Percentiles rank a stretch among this genome's conserved stretches.
Evolutionary conservation across 1,139 yeast species (phyloP).

Genomic region (Lodderomyces metapsilosis): DNA sequence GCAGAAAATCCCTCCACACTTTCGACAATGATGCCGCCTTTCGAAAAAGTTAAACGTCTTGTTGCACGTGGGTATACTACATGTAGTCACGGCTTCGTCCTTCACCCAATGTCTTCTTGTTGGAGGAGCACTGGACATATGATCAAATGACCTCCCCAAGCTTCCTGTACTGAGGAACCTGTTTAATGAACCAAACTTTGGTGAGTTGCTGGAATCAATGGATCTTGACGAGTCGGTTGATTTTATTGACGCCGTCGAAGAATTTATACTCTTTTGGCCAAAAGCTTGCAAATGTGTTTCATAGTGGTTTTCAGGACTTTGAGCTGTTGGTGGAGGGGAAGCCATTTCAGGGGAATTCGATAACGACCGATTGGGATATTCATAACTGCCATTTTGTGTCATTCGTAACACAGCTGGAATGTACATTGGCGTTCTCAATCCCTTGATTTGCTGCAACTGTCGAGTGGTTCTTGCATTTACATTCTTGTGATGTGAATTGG

Average conservation of each 20-base stretch:
- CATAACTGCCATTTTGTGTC: slow-evolving; percentile 19
- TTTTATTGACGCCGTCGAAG: slow-evolving; percentile 29
- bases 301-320: slow-evolving; percentile 11
- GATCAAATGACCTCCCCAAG: slow-evolving; percentile 25
- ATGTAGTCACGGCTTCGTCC: slow-evolving; percentile 60
- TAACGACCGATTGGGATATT: slow-evolving; percentile 13
- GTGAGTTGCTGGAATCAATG: slow-evolving; percentile 26
- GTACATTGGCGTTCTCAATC: slow-evolving; percentile 81
- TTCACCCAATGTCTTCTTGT: slow-evolving; percentile 77
- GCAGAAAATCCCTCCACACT: slow-evolving; percentile 91
- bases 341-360: slow-evolving; percentile 63
- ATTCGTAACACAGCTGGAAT: slow-evolving; percentile 85
- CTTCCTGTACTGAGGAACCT: slow-evolving; percentile 10
- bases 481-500: slow-evolving; percentile 11
- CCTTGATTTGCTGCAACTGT: slow-evolving; percentile 57
- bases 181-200: slow-evolving; percentile 11
- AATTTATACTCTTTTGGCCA: slow-evolving; percentile 8
- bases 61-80: slow-evolving; percentile 60
- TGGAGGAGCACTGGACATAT: slow-evolving; percentile 46
- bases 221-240: slow-evolving; percentile 39
- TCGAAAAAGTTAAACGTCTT: slow-evolving; percentile 71
- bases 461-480: slow-evolving; percentile 13
- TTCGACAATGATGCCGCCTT: slow-evolving; percentile 90
- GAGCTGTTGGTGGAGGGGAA: slow-evolving; percentile 7
- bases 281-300: slow-evolving; percentile 14